Conservation (phyloP, 2,329 filamentous ascomycete genomes). For the Trichoderma harzianum region DNA sequence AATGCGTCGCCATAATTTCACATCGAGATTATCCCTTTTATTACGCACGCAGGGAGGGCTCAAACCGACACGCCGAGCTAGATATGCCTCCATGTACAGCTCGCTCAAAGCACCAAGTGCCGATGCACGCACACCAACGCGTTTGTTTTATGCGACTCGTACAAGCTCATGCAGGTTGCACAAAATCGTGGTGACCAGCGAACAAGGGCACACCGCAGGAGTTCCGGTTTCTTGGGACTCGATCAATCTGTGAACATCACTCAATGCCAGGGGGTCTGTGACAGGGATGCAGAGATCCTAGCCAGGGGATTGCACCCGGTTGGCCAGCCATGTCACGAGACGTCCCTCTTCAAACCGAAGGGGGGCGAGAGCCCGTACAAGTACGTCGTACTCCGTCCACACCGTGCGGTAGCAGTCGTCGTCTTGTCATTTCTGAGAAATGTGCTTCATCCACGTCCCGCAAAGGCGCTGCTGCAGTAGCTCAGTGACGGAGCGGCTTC, state of each 20-base stretch:
- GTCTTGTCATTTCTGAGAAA: neutral
- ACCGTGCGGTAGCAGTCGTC: neutral
- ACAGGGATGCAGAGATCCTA: slow-evolving; percentile 5
- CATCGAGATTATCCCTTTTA: neutral
- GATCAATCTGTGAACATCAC: slow-evolving; percentile 13
- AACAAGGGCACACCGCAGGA: neutral
- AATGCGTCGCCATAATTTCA: neutral
- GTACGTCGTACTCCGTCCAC: neutral
- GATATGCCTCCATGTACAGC: neutral
- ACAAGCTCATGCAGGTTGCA: neutral
- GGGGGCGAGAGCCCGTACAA: neutral
- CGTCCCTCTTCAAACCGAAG: neutral
- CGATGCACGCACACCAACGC: neutral
- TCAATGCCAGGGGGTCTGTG: neutral
- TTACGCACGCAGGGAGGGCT: neutral
- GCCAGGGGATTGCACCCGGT: slow-evolving; percentile 14
- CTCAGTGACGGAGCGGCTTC: neutral
- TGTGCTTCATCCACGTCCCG: neutral
- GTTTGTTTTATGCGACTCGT: neutral
- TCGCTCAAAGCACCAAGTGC: neutral
- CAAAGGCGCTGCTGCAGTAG: neutral
- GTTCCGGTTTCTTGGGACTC: slow-evolving; percentile 16
- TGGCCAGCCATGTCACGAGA: slow-evolving; percentile 13
- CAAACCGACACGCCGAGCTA: neutral
- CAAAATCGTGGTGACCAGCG: neutral